Evolutionary conservation across 805 yeast genomes (phyloP).

Genomic region (Saccharomycopsis fermentans): DNA sequence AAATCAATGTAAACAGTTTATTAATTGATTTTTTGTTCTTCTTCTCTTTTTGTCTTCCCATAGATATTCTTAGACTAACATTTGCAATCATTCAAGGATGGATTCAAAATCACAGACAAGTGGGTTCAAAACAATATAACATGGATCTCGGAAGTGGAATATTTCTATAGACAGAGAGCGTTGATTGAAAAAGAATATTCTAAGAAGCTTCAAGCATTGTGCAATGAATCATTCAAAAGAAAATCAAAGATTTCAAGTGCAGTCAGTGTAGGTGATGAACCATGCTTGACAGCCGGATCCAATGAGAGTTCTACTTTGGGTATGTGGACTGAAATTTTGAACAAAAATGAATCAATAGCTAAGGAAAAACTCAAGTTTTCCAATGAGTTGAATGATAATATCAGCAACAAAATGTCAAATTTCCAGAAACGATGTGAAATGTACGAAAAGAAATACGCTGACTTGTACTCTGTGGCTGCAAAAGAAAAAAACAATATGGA

Average conservation of each 20-base stretch:
- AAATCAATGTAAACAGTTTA: too few relatives aligned
- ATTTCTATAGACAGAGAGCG: slow-evolving; percentile 77
- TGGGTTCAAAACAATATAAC: slow-evolving; percentile 70
- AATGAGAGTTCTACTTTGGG: slow-evolving; percentile 79
- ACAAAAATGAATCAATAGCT: slow-evolving; percentile 74
- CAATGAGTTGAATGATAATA: slow-evolving; percentile 45
- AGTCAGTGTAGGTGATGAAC: slow-evolving; percentile 83
- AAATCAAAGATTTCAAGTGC: slow-evolving; percentile 60
- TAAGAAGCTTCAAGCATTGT: slow-evolving; percentile 48
- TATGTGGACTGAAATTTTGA: slow-evolving; percentile 80
- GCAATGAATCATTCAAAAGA: slow-evolving; percentile 61
- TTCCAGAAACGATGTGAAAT: slow-evolving; percentile 44
- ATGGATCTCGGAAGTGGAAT: slow-evolving; percentile 72
- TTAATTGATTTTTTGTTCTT: too few relatives aligned
- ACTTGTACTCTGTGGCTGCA: slow-evolving; percentile 48
- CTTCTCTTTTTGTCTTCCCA: neutral
- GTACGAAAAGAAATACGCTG: slow-evolving; percentile 44
- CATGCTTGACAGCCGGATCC: slow-evolving; percentile 90
- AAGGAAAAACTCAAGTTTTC: slow-evolving; percentile 53
- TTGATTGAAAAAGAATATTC: slow-evolving; percentile 77
- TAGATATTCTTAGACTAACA: neutral
- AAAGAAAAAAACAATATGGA: slow-evolving; percentile 39
- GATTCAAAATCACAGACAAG: slow-evolving; percentile 57
- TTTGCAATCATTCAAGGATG: slow-evolving; percentile 5
- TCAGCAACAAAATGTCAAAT: slow-evolving; percentile 50